Evolutionary conservation across 2,329 filamentous ascomycete genomes (phyloP), one percentile per base, ranked within the genome.

Genomic region (Endoconidiophora laricicola): DNA sequence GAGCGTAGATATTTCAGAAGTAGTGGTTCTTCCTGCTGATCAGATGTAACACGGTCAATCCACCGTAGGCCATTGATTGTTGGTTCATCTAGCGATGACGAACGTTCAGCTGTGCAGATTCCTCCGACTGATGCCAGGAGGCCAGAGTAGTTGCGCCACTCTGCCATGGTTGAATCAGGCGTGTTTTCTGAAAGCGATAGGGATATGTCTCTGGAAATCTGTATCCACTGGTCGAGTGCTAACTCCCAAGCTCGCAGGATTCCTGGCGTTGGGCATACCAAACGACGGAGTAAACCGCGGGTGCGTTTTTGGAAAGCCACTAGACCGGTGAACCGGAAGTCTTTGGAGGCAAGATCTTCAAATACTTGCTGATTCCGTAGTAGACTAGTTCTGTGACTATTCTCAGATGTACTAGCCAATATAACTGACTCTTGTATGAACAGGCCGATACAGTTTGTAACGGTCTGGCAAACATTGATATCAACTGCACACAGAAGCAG

Each of bases 241-340:
- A 68, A 67, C 56, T 81, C 77, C 79, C 79, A 83, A 2, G 79
- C 78, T 50, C 73, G 71, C 24, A 83, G 63, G 48, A 83, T 81
- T n/a, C 78, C 78, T n/a, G 68, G 65, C 9, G 76, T 79, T 18
- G 79, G 79, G 55, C 72, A 73, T 45, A 74, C 70, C 65, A 82
- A 74, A 44, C 71, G 71, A 22, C 76, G 67, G 20, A 83, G 60
- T 29, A 82, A 67, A 10, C 69, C 69, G 42, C 79, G 71, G 29
- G 79, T 69, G 39, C 79, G 70, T 58, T 81, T 82, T 56, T 83
- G 79, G 57, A 83, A 83, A 2, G 79, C 79, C 9, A 83, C 79
- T 6, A 81, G 63, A 1, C 79, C 79, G 6, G 79, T 83, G 57
- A 83, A 79, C 24, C 76, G 69, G 57, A 82, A 83, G 1, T 70